A percentile compares a stretch with the other conserved stretches of the same genome.
phyloP scores from a whole-genome alignment of 1,139 yeast genomes.

The Maudiozyma humilis region DNA sequence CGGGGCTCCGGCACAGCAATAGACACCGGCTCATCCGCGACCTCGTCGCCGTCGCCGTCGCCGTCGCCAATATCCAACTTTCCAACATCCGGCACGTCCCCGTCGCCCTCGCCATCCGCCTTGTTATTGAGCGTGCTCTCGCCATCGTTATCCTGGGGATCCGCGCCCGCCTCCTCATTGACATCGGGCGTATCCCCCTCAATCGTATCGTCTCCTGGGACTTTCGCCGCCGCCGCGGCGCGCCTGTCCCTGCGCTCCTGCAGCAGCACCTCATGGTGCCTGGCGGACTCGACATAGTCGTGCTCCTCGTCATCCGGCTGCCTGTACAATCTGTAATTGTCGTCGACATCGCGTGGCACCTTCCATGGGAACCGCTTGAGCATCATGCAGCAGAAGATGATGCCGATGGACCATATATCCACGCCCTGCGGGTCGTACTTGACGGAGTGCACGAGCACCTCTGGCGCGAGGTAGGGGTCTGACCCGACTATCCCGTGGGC shows the following conservation, averaged over 20 bases:
- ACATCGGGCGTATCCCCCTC: neutral
- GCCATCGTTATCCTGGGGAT: neutral
- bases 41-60: neutral
- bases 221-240: neutral
- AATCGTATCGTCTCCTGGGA: neutral
- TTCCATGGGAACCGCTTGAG: conserved; percentile 95
- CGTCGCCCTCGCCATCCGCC: neutral
- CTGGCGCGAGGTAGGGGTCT: conserved; percentile 96
- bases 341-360: conserved; percentile 74
- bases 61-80: neutral
- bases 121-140: no score
- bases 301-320: conserved; percentile 38
- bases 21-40: neutral
- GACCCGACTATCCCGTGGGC: conserved; percentile 95
- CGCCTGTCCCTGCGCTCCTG: conserved; percentile 19
- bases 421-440: conserved; percentile 87
- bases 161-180: neutral
- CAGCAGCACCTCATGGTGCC: conserved; percentile 38
- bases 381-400: conserved; percentile 92
- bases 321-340: conserved; percentile 58
- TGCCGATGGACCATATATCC: conserved; percentile 92
- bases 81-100: neutral
- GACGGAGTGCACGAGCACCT: conserved; percentile 57
- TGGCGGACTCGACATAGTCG: conserved; percentile 40
- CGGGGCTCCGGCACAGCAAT: neutral